phyloP scores from a whole-genome alignment of 805 yeast genomes.

The Kuraishia molischiana region DNA sequence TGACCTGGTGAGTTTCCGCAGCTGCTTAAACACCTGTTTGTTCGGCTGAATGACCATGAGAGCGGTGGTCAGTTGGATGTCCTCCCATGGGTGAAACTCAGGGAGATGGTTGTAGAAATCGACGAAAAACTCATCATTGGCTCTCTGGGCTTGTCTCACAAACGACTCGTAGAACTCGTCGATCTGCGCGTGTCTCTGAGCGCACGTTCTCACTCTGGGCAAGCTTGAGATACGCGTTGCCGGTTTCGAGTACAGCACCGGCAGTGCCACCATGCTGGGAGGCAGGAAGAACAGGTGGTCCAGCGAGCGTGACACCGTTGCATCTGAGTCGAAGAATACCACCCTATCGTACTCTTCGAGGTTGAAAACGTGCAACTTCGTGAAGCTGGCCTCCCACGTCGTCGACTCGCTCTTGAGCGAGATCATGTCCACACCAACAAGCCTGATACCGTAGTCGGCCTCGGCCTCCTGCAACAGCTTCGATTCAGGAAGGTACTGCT shows the following conservation, averaged over 20 bases:
- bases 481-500: slow-evolving; percentile 5
- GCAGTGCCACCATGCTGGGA: slow-evolving; percentile 33
- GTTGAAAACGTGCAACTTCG: slow-evolving; percentile 44
- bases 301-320: slow-evolving; percentile 26
- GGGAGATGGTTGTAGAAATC: slow-evolving; percentile 29
- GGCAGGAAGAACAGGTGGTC: slow-evolving; percentile 47
- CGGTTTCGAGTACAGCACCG: slow-evolving; percentile 28
- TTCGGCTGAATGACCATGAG: slow-evolving; percentile 54
- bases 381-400: slow-evolving; percentile 41
- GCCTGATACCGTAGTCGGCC: slow-evolving; percentile 13
- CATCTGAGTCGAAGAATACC: slow-evolving; percentile 51
- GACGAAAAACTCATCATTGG: background rate
- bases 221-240: background rate
- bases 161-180: background rate
- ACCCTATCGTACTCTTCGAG: slow-evolving; percentile 39
- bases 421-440: slow-evolving; percentile 17
- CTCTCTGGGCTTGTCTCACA: background rate
- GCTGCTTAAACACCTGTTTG: slow-evolving; percentile 10
- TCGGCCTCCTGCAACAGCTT: slow-evolving; percentile 4
- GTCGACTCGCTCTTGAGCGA: slow-evolving; percentile 12
- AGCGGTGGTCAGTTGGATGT: slow-evolving; percentile 27
- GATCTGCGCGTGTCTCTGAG: slow-evolving; percentile 10
- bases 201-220: slow-evolving; percentile 9
- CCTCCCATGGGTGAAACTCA: slow-evolving; percentile 10
- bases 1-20: slow-evolving; percentile 14